Conservation (phyloP, 306 rosid genomes). For the Quercus dentata region DNA sequence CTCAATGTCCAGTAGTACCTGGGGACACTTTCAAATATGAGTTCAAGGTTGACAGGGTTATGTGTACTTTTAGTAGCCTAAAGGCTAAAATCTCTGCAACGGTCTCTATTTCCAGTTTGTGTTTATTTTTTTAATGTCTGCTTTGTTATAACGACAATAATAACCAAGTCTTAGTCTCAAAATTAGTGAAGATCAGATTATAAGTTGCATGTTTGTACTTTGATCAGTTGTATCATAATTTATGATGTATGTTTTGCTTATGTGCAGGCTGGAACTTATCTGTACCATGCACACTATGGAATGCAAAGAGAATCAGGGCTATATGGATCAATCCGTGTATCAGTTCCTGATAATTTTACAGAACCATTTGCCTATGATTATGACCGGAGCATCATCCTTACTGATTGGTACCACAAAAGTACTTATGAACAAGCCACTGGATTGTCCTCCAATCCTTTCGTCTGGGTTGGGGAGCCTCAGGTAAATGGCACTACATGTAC, state of each 20-base stretch:
- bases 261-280: constrained; percentile 74
- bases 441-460: constrained; percentile 43
- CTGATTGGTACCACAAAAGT: constrained; percentile 79
- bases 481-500: constrained; percentile 20
- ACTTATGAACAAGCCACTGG: constrained; percentile 64
- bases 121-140: not conserved
- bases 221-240: not conserved
- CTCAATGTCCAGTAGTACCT: constrained; percentile 79
- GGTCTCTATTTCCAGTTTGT: not conserved
- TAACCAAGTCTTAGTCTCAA: too few species aligned
- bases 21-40: constrained; percentile 73
- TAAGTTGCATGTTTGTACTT: too few species aligned
- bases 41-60: constrained; percentile 88
- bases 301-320: constrained; percentile 90
- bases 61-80: not conserved
- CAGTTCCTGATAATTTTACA: constrained; percentile 45
- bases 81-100: not conserved
- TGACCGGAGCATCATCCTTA: constrained; percentile 74
- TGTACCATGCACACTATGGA: constrained; percentile 90
- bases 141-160: not conserved
- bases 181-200: not conserved
- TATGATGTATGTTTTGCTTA: not conserved
- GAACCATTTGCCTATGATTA: constrained; percentile 76
- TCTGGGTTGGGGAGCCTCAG: constrained; percentile 81
- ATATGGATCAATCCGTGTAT: constrained; percentile 65